phyloP scores from a whole-genome alignment of 257 asterid genomes.

The Solanum tarapatanum region DNA sequence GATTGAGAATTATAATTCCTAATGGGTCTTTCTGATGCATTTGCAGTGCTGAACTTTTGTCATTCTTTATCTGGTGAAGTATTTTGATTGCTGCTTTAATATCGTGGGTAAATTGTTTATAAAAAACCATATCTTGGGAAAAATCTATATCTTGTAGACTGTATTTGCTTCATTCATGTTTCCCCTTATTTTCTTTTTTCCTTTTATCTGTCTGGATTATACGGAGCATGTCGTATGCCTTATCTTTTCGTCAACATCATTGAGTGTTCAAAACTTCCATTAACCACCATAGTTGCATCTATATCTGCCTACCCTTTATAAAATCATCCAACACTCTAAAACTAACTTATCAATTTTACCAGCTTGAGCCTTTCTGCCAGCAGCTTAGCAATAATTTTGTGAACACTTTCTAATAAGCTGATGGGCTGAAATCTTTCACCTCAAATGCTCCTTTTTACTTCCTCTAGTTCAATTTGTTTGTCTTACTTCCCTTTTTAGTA shows the following conservation, averaged over 20 bases:
- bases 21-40: background rate
- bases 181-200: background rate
- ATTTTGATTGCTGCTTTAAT: background rate
- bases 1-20: background rate
- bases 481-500: background rate
- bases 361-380: background rate
- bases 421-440: background rate
- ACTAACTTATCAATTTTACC: background rate
- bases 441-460: background rate
- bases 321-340: background rate
- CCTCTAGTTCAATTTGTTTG: background rate
- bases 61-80: background rate
- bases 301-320: background rate
- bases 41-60: background rate
- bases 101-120: background rate
- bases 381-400: background rate
- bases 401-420: background rate
- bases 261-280: background rate
- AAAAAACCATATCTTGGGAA: background rate
- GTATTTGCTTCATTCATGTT: background rate
- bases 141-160: background rate
- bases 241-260: background rate
- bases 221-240: background rate
- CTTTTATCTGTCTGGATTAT: background rate
- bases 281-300: background rate